Evolutionary conservation across 495 filamentous ascomycete genomes (phyloP).

Genomic region (Penicillium flavigenum): DNA sequence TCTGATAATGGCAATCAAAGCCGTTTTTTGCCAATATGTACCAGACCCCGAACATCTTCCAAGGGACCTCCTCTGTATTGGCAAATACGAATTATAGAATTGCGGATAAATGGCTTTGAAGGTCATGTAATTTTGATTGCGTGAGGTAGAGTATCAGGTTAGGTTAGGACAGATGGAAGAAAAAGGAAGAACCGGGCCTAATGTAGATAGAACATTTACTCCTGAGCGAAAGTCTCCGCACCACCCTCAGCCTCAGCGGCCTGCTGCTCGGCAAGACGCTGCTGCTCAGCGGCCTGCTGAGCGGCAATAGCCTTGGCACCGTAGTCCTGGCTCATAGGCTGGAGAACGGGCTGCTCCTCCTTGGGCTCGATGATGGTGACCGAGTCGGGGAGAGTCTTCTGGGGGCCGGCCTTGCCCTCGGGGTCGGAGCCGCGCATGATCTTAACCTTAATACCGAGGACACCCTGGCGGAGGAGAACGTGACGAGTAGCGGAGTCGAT

Average conservation of each 20-base stretch:
- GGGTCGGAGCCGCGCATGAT: constrained; percentile 99
- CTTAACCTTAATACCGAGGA: constrained; percentile 99
- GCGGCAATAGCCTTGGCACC: constrained; percentile 91
- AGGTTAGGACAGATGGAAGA: constrained; percentile 41
- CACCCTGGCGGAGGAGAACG: constrained; percentile 99
- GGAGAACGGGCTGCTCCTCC: constrained; percentile 91
- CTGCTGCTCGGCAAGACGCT: constrained; percentile 62
- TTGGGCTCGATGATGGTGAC: constrained; percentile 99
- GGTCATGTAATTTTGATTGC: constrained; percentile 48
- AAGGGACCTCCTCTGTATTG: neutral
- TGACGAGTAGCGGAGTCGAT: constrained; percentile 97
- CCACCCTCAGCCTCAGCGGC: constrained; percentile 48
- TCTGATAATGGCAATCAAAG: neutral
- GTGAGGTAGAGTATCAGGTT: constrained; percentile 41
- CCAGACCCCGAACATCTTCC: neutral
- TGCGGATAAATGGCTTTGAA: constrained; percentile 22
- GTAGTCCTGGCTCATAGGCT: constrained; percentile 96
- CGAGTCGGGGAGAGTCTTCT: constrained; percentile 94
- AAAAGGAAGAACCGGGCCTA: constrained; percentile 35
- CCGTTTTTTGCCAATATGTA: neutral
- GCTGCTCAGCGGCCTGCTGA: constrained; percentile 77
- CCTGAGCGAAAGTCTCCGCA: constrained; percentile 47
- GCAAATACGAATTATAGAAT: constrained; percentile 3
- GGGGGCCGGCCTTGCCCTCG: constrained; percentile 96
- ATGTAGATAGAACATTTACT: constrained; percentile 42